Conservation (phyloP, 179 eudicot genomes). For the Beta lomatogona region DNA sequence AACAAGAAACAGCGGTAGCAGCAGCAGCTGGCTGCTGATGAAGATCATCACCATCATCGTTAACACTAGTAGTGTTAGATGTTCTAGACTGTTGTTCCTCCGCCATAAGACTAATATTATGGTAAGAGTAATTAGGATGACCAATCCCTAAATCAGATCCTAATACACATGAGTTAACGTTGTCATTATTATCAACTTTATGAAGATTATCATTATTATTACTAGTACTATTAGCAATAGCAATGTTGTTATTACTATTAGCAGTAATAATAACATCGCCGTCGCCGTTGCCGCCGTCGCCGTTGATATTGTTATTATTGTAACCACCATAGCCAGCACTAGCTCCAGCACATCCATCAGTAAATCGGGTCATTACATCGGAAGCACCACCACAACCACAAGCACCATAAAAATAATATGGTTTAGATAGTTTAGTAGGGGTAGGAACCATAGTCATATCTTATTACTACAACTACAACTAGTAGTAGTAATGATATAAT, state of each 20-base stretch:
- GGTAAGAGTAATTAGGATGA: neutral
- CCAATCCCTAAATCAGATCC: slow-evolving; percentile 21
- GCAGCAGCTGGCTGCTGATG: neutral
- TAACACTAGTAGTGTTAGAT: slow-evolving; percentile 23
- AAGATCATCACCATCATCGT: neutral
- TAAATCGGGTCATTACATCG: slow-evolving; percentile 19
- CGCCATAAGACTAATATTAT: neutral
- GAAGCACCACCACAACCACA: neutral
- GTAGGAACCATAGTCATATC: slow-evolving; percentile 33
- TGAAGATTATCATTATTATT: neutral
- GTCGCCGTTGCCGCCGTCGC: neutral
- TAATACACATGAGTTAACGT: neutral
- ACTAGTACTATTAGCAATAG: neutral
- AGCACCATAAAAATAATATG: slow-evolving; percentile 13
- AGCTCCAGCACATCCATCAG: neutral
- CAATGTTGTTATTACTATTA: neutral
- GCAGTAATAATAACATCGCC: neutral
- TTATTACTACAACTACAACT: neutral
- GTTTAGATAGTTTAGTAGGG: slow-evolving; percentile 18
- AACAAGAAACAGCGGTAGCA: neutral
- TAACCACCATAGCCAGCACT: neutral
- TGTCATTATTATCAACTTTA: neutral
- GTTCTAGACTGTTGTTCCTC: slow-evolving; percentile 12
- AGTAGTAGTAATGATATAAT: neutral
- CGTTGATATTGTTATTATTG: too few relatives aligned